These are phyloP conservation scores for Rubus parviflorus DNA, from an alignment of 306 rosid genomes.

Conservation along the genomic window DNA sequence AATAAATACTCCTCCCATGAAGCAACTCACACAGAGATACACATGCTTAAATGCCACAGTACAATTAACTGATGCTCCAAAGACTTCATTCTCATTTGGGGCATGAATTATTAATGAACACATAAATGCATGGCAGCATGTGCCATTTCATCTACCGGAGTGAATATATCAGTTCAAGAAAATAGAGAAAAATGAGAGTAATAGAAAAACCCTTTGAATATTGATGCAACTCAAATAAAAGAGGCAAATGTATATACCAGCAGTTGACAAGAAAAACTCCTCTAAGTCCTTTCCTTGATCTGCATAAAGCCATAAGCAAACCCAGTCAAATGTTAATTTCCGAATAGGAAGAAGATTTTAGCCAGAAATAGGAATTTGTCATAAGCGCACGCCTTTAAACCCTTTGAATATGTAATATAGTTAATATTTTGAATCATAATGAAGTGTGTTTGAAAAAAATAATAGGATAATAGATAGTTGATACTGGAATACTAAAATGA, in stretches of 20 bases:
- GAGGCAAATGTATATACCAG: conserved; percentile 44
- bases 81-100: neutral
- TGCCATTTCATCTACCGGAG: neutral
- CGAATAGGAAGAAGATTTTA: neutral
- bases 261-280: conserved; percentile 86
- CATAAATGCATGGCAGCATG: conserved; percentile 6
- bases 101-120: neutral
- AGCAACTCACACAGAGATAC: neutral
- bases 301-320: conserved; percentile 34
- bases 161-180: neutral
- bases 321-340: conserved; percentile 22
- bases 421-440: neutral
- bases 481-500: neutral
- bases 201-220: neutral
- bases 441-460: neutral
- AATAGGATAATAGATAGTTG: neutral
- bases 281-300: conserved; percentile 78
- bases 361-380: neutral
- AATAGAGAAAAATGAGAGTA: neutral
- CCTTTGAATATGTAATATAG: neutral
- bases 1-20: neutral
- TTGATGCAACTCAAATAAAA: neutral
- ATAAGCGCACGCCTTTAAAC: neutral
- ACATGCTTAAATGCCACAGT: neutral
- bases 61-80: neutral